Conservation (phyloP, 1,284 basidiomycete species). For the Malassezia globosa region DNA sequence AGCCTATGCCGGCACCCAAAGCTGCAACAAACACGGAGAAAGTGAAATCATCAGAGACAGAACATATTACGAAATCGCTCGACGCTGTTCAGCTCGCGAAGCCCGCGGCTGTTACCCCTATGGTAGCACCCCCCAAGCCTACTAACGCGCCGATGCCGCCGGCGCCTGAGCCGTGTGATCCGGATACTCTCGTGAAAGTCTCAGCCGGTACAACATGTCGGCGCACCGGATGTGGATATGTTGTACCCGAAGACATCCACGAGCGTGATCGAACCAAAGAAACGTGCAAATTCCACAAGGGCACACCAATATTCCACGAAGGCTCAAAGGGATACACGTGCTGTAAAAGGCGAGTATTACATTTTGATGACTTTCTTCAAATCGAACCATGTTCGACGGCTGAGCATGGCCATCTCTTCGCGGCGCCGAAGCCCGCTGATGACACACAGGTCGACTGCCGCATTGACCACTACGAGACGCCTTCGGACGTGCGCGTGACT, state of each 20-base stretch:
- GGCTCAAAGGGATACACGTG: conserved; percentile 45
- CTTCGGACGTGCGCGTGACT: conserved; percentile 35
- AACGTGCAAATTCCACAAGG: conserved; percentile 35
- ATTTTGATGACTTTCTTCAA: conserved; percentile 43
- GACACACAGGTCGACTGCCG: conserved; percentile 29
- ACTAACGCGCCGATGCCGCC: conserved; percentile 1
- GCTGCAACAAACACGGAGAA: not conserved
- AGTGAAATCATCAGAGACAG: not conserved
- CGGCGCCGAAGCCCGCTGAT: conserved; percentile 19
- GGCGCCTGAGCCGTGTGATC: conserved; percentile 8
- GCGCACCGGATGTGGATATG: conserved; percentile 8
- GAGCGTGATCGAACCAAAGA: conserved; percentile 21
- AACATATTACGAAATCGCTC: not conserved
- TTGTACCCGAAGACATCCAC: not conserved
- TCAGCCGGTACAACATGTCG: conserved; percentile 8
- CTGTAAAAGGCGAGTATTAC: conserved; percentile 42
- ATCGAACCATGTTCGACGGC: conserved; percentile 39
- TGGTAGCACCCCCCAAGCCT: not conserved
- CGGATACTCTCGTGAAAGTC: not conserved
- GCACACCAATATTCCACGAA: conserved; percentile 44
- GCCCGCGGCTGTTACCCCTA: not conserved
- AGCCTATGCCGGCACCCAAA: conserved; percentile 6
- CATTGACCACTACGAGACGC: conserved; percentile 46
- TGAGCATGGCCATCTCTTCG: conserved; percentile 35
- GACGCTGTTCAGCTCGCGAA: conserved; percentile 4